Base-by-base conservation (phyloP, 352 stramenopile species). In the Phytophthora pisi region DNA sequence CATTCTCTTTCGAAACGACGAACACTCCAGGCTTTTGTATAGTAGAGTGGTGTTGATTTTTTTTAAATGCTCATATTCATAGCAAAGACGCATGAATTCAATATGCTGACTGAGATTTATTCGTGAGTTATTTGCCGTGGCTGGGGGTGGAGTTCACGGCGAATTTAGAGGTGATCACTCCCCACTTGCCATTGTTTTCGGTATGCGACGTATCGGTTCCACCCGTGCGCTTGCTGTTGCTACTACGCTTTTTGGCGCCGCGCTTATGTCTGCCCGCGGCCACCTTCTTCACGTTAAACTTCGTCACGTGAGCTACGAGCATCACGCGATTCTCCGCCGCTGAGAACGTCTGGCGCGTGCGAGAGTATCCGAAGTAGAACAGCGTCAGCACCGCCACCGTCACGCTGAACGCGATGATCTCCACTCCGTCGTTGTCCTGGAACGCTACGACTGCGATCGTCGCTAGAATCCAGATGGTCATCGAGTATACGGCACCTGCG, bases 241-340 rank as follows among this genome's bases (percentile, higher is more conserved):
- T 56, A 34, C 30, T 34, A 6, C 3, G 11, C 18, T 50, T 50
- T 18, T 50, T 50, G 18, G 16, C 18, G 1, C 0, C 40, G 5
- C 40, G 15, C 18, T 50, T 50, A 0, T 50, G 1, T 3, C 18
- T 50, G 9, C 43, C 43, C 6, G 43, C 43, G 0, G 18, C 43
- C 16, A 50, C 43, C 13, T 69, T 67, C 28, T 66, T 73, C 9
- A 69, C 24, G 34, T 79, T 79, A 28, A 79, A 81, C 28, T 81
- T 78, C 4, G 72, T 78, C 26, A 86, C 77, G 23, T 86, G 75
- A 15, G 77, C 77, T 28, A 86, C 71, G 20, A 86, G 51, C 51
- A 86, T 64, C 9, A 79, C 61, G 7, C 72, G 71, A 34, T 77
- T 77, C 58, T 86, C 77, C 28, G 81, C 64, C 0, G 71, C 61